Conservation (phyloP, 345 rosid species). For the Arabidopsis thaliana region DNA sequence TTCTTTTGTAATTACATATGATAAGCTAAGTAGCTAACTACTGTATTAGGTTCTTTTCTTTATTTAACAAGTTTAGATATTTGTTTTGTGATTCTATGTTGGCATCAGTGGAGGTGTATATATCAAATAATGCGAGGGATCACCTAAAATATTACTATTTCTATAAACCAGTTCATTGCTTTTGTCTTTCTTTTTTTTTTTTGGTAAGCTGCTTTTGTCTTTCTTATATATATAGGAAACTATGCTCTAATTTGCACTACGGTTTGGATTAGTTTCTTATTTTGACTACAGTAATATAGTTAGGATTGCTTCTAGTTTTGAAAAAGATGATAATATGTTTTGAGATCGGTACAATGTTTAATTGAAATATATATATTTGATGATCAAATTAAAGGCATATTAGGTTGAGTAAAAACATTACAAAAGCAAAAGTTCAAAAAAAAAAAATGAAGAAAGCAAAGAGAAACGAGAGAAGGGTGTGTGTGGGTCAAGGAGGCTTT, state of each 20-base stretch:
- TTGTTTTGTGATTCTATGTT: neutral
- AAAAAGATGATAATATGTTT: neutral
- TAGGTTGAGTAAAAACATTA: constrained; percentile 39
- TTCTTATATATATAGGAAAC: neutral
- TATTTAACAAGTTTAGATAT: neutral
- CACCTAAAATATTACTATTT: neutral
- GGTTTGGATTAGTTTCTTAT: neutral
- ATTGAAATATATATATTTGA: neutral
- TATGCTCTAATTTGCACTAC: neutral
- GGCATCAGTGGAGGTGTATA: neutral
- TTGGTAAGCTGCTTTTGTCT: neutral
- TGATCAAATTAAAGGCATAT: constrained; percentile 28
- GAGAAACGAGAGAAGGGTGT: constrained; percentile 34
- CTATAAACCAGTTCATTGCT: neutral
- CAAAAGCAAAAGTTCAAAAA: constrained; percentile 34
- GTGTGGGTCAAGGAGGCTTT: constrained; percentile 43
- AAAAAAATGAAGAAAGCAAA: constrained; percentile 33
- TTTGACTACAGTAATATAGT: neutral
- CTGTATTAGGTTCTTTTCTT: neutral
- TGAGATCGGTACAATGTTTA: neutral
- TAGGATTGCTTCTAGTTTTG: neutral
- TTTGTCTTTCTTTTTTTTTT: neutral
- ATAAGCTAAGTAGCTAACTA: constrained; percentile 1
- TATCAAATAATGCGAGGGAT: neutral
- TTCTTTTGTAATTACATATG: neutral